Conservation (phyloP, 2,329 filamentous ascomycete genomes). For the Zasmidium cellare region DNA sequence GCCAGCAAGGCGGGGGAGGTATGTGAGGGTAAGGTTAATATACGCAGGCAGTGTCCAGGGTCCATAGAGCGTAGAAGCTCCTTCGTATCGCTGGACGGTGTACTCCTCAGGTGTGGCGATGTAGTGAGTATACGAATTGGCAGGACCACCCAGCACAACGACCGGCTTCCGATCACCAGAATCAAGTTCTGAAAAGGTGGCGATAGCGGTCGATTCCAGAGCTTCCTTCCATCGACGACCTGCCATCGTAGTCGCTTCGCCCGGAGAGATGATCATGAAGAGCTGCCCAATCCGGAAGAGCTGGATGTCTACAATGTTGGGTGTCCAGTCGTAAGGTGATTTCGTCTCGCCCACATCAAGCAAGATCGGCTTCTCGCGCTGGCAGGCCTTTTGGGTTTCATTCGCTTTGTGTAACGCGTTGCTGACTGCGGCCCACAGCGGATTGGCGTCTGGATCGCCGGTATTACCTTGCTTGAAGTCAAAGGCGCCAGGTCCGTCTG, state of each 20-base stretch:
- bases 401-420: constrained; percentile 70
- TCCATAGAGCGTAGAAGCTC: constrained; percentile 88
- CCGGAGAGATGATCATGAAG: constrained; percentile 78
- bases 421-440: constrained; percentile 77
- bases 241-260: constrained; percentile 90
- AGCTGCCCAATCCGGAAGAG: constrained; percentile 80
- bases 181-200: constrained; percentile 19
- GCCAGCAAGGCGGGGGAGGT: constrained; percentile 65
- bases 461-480: constrained; percentile 90
- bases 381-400: constrained; percentile 70
- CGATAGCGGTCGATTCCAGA: constrained; percentile 54
- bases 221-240: constrained; percentile 82
- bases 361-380: constrained; percentile 78
- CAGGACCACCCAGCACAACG: constrained; percentile 85
- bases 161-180: constrained; percentile 58
- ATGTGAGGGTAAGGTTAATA: constrained; percentile 78
- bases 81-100: constrained; percentile 83
- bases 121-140: constrained; percentile 88
- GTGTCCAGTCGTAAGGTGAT: constrained; percentile 80
- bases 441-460: constrained; percentile 70
- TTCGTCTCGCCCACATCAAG: constrained; percentile 83
- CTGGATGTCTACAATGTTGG: constrained; percentile 90
- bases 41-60: constrained; percentile 80
- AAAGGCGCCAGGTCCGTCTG: constrained; percentile 85
- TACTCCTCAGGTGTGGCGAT: constrained; percentile 80